Evolutionary conservation across 768 basidiomycete species (phyloP).

Genomic region (Suillus occidentalis): DNA sequence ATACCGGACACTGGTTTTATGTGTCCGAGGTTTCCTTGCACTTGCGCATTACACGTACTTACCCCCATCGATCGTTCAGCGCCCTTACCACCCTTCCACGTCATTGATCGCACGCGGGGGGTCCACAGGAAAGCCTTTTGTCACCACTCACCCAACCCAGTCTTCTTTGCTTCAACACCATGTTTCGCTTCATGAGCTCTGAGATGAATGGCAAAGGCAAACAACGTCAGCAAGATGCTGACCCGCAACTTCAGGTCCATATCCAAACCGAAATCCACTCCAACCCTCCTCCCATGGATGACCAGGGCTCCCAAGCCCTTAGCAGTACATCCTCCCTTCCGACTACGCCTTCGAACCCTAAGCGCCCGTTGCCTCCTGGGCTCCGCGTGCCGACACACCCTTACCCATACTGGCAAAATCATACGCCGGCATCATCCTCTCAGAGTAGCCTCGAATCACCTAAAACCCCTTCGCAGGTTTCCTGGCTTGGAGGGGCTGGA

Average conservation of each 20-base stretch:
- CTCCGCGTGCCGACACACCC: slow-evolving; percentile 33
- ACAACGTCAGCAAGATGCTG: slow-evolving; percentile 19
- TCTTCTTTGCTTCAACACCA: slow-evolving; percentile 12
- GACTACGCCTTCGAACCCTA: slow-evolving; percentile 23
- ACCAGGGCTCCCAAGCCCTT: slow-evolving; percentile 17
- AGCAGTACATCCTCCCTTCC: slow-evolving; percentile 20
- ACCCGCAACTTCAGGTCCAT: slow-evolving; percentile 25
- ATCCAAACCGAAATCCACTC: slow-evolving; percentile 29
- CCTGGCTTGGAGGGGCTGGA: slow-evolving; percentile 33
- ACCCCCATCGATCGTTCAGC: not conserved
- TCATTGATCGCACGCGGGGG: slow-evolving; percentile 2
- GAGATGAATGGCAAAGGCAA: slow-evolving; percentile 29
- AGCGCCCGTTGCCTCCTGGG: slow-evolving; percentile 28
- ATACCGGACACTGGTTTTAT: slow-evolving; percentile 5
- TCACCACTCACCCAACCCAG: not conserved
- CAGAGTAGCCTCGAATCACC: slow-evolving; percentile 33
- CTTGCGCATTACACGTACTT: not conserved
- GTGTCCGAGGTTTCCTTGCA: not conserved
- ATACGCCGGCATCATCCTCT: slow-evolving; percentile 31
- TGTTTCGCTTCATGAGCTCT: slow-evolving; percentile 33
- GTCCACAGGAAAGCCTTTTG: slow-evolving; percentile 3
- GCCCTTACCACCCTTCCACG: slow-evolving; percentile 1
- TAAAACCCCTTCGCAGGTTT: slow-evolving; percentile 39
- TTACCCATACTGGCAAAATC: slow-evolving; percentile 37
- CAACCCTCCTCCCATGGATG: slow-evolving; percentile 18